Conservation (phyloP, 2,329 filamentous ascomycete genomes). For the Colletotrichum tropicale region DNA sequence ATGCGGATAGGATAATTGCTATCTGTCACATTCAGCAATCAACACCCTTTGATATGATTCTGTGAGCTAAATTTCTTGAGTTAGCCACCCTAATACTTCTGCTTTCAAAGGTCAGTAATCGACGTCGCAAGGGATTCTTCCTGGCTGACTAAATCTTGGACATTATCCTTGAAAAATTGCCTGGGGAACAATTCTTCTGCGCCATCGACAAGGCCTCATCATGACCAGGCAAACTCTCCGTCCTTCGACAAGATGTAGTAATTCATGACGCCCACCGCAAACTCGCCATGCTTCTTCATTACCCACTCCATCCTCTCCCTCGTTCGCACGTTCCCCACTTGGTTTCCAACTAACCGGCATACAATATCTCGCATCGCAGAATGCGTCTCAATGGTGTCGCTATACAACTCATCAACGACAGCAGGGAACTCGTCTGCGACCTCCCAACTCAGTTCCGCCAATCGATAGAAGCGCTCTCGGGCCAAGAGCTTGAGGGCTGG, state of each 20-base stretch:
- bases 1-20: accelerated
- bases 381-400: slow-evolving; percentile 20
- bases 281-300: slow-evolving; percentile 25
- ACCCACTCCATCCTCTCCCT: slow-evolving; percentile 17
- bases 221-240: not conserved
- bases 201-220: not conserved
- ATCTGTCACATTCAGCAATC: too few relatives aligned
- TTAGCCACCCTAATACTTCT: too few relatives aligned
- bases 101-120: not conserved
- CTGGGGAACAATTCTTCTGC: not conserved
- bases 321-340: not conserved
- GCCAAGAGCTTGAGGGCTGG: slow-evolving; percentile 32
- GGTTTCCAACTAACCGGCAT: slow-evolving; percentile 19
- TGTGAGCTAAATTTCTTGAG: too few relatives aligned
- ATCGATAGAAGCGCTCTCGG: slow-evolving; percentile 32
- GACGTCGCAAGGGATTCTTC: not conserved
- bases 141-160: not conserved
- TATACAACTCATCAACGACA: slow-evolving; percentile 29
- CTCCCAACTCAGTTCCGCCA: slow-evolving; percentile 15
- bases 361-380: slow-evolving; percentile 23
- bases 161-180: not conserved
- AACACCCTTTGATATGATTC: too few relatives aligned
- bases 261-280: slow-evolving; percentile 17
- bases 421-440: slow-evolving; percentile 22
- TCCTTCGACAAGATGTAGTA: not conserved